phyloP scores from a whole-genome alignment of 164 flowering plant species.

The Tetrastigma voinierianum region DNA sequence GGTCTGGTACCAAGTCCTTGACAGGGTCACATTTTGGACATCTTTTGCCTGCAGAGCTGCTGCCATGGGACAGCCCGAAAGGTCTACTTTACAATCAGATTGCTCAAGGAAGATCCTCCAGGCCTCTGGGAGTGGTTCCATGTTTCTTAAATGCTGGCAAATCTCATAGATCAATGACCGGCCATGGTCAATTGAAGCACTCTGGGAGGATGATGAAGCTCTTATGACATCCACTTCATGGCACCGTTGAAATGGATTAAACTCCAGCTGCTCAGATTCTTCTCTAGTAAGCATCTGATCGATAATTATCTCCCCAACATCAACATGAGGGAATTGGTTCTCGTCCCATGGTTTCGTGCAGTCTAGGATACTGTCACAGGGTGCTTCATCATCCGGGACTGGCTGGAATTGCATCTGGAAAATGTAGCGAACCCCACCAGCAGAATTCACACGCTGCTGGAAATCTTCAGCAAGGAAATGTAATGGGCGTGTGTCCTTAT shows the following conservation, averaged over 20 bases:
- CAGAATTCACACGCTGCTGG: slow-evolving; percentile 41
- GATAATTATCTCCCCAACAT: slow-evolving; percentile 50
- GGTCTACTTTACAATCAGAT: slow-evolving; percentile 67
- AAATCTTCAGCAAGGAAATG: slow-evolving; percentile 77
- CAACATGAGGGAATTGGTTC: slow-evolving; percentile 49
- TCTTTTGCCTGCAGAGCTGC: slow-evolving; percentile 46
- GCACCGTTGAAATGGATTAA: slow-evolving; percentile 63
- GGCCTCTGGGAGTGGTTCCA: slow-evolving; percentile 58
- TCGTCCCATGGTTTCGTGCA: slow-evolving; percentile 84
- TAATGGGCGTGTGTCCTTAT: slow-evolving; percentile 51
- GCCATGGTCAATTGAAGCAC: slow-evolving; percentile 84
- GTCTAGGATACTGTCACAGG: slow-evolving; percentile 50
- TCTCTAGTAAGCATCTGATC: slow-evolving; percentile 46
- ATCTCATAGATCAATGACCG: slow-evolving; percentile 76
- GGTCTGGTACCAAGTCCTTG: slow-evolving; percentile 51
- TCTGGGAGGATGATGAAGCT: slow-evolving; percentile 60
- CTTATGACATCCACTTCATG: slow-evolving; percentile 59
- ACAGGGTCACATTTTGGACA: slow-evolving; percentile 35
- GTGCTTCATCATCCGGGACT: slow-evolving; percentile 42
- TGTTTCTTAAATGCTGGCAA: slow-evolving; percentile 67
- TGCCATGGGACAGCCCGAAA: slow-evolving; percentile 74
- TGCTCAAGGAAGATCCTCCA: slow-evolving; percentile 70
- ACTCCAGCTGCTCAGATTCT: slow-evolving; percentile 61
- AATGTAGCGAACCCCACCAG: slow-evolving; percentile 54
- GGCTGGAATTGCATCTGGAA: slow-evolving; percentile 62